Evolutionary conservation across 768 basidiomycete genomes (phyloP).

Genomic region (Leucocoprinus birnbaumii): DNA sequence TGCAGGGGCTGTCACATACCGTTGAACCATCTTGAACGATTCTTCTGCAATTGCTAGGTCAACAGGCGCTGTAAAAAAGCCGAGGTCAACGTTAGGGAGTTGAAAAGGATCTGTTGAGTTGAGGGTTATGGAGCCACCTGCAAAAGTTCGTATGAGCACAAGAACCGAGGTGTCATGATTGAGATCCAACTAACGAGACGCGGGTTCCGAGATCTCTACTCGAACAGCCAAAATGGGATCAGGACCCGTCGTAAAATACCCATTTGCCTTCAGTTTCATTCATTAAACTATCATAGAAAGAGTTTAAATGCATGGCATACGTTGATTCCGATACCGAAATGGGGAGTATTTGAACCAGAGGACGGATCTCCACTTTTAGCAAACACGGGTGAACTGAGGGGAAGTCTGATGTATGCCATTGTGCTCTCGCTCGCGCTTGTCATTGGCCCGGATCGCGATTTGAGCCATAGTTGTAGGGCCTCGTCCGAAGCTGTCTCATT

Average conservation of each 20-base stretch:
- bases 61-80: slow-evolving; percentile 10
- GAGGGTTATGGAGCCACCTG: slow-evolving; percentile 13
- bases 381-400: not conserved
- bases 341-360: slow-evolving; percentile 13
- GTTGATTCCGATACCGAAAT: slow-evolving; percentile 8
- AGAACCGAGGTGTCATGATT: not conserved
- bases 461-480: slow-evolving; percentile 7
- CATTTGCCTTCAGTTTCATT: not conserved
- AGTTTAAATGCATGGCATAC: not conserved
- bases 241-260: not conserved
- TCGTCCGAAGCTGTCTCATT: slow-evolving; percentile 3
- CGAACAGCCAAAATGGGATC: not conserved
- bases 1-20: slow-evolving; percentile 12
- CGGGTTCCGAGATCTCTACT: slow-evolving; percentile 2
- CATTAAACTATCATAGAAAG: too few species aligned
- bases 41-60: slow-evolving; percentile 14
- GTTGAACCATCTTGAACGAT: slow-evolving; percentile 10
- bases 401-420: slow-evolving; percentile 4
- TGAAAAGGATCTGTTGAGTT: slow-evolving; percentile 14
- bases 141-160: not conserved
- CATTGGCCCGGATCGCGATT: slow-evolving; percentile 1
- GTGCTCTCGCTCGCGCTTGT: slow-evolving; percentile 4
- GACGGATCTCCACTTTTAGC: slow-evolving; percentile 11
- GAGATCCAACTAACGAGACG: not conserved
- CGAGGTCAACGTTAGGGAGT: slow-evolving; percentile 13